Conservation (phyloP, 257 asterid species). For the Oldenlandia corymbosa region DNA sequence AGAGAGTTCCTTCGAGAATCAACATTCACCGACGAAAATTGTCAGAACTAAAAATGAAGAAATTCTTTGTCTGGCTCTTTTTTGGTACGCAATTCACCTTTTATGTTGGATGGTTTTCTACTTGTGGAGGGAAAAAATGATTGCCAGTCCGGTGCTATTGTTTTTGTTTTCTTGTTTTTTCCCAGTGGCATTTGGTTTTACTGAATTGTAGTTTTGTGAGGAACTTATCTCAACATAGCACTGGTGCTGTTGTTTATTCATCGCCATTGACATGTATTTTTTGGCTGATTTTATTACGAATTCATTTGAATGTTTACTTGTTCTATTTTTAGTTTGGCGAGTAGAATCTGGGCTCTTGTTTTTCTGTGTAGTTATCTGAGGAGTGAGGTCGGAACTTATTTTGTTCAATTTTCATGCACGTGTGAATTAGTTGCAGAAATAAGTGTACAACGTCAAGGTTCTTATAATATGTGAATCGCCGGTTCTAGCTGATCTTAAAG, state of each 20-base stretch:
- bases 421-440: background rate
- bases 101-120: too few relatives aligned
- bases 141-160: background rate
- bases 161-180: background rate
- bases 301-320: background rate
- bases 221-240: slow-evolving; percentile 1
- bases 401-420: background rate
- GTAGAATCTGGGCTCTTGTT: background rate
- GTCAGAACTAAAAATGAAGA: too few relatives aligned
- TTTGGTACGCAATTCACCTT: too few relatives aligned
- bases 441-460: background rate
- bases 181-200: background rate
- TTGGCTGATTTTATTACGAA: background rate
- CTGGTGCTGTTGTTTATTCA: background rate
- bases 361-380: background rate
- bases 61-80: too few relatives aligned
- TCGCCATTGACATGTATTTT: background rate
- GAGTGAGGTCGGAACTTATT: background rate
- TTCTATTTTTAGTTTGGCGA: background rate
- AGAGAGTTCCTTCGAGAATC: too few relatives aligned
- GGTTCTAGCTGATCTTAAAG: too few relatives aligned
- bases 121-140: background rate
- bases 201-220: background rate
- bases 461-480: too few relatives aligned
- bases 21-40: too few relatives aligned